Percentiles rank a stretch among this genome's conserved stretches.
Evolutionary conservation across 2,329 filamentous ascomycete species (phyloP).

Genomic region (Trichoderma guizhouense): DNA sequence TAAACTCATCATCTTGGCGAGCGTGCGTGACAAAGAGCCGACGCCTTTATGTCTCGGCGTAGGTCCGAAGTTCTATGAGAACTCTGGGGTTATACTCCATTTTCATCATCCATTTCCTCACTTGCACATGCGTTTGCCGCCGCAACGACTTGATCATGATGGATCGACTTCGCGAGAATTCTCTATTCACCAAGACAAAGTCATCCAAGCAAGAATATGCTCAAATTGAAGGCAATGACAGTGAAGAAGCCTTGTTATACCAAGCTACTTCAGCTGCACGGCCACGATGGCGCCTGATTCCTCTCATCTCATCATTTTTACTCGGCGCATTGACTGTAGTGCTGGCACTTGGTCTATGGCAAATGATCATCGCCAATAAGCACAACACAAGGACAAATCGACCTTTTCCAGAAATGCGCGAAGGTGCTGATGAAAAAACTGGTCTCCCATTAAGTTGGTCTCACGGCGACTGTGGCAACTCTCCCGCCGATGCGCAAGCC

Average conservation of each 20-base stretch:
- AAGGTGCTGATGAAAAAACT: slow-evolving; percentile 19
- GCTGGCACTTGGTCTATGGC: neutral
- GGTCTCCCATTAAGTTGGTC: slow-evolving; percentile 18
- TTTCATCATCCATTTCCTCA: neutral
- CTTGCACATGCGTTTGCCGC: neutral
- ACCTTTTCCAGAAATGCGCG: slow-evolving; percentile 9
- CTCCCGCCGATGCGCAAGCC: slow-evolving; percentile 21
- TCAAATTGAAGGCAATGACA: neutral
- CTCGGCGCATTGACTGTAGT: neutral
- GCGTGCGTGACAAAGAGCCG: neutral
- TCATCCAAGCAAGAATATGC: slow-evolving; percentile 1
- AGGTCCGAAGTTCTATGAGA: neutral
- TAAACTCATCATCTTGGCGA: neutral
- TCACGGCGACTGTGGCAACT: slow-evolving; percentile 25
- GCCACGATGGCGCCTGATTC: neutral
- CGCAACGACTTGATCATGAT: neutral
- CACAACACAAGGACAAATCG: neutral
- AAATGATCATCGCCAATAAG: neutral
- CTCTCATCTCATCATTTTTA: slow-evolving; percentile 2
- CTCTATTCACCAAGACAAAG: neutral
- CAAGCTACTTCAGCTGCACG: neutral
- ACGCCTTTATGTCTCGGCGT: neutral
- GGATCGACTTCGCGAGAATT: neutral
- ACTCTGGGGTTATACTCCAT: neutral
- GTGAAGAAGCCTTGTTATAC: neutral